A percentile compares a stretch with the other conserved stretches of the same genome.
Evolutionary conservation across 805 yeast species (phyloP).

Genomic region (Starmerella apicola): DNA sequence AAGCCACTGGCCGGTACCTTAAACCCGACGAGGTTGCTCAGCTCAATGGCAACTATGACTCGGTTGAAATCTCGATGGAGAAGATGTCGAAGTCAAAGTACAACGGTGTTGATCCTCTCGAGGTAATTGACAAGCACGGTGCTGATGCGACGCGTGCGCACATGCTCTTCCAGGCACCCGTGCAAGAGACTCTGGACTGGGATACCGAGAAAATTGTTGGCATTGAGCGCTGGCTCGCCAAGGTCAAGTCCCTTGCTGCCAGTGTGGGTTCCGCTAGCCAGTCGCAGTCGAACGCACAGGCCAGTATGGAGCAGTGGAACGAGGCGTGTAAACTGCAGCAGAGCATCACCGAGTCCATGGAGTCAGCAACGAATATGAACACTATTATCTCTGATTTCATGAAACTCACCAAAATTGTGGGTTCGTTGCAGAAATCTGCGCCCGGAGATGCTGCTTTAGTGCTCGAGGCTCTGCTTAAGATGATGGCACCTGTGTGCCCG

Average conservation of each 20-base stretch:
- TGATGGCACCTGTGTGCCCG: constrained; percentile 74
- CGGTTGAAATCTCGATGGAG: constrained; percentile 58
- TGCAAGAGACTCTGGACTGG: constrained; percentile 74
- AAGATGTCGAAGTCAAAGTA: constrained; percentile 95
- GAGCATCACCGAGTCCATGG: constrained; percentile 49
- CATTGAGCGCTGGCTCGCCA: constrained; percentile 70
- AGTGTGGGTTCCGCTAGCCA: constrained; percentile 19
- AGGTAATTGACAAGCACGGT: constrained; percentile 64
- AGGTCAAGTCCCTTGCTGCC: constrained; percentile 28
- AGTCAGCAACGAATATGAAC: constrained; percentile 51
- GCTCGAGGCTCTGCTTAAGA: constrained; percentile 39
- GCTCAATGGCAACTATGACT: constrained; percentile 13
- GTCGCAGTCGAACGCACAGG: constrained; percentile 7
- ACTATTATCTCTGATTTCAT: constrained; percentile 81
- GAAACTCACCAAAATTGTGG: constrained; percentile 51
- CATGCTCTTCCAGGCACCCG: constrained; percentile 82
- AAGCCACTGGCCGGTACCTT: constrained; percentile 57
- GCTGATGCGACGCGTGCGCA: constrained; percentile 94
- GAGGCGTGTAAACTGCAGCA: constrained; percentile 37
- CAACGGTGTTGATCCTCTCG: constrained; percentile 85
- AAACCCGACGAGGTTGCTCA: constrained; percentile 61
- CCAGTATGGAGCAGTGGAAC: constrained; percentile 46
- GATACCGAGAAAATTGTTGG: constrained; percentile 81
- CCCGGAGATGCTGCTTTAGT: constrained; percentile 27
- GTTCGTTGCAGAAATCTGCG: constrained; percentile 26